Percentiles rank a stretch among this genome's conserved stretches.
phyloP scores from a whole-genome alignment of 225 moss, liverwort and hornwort species.

The Physcomitrium patens region DNA sequence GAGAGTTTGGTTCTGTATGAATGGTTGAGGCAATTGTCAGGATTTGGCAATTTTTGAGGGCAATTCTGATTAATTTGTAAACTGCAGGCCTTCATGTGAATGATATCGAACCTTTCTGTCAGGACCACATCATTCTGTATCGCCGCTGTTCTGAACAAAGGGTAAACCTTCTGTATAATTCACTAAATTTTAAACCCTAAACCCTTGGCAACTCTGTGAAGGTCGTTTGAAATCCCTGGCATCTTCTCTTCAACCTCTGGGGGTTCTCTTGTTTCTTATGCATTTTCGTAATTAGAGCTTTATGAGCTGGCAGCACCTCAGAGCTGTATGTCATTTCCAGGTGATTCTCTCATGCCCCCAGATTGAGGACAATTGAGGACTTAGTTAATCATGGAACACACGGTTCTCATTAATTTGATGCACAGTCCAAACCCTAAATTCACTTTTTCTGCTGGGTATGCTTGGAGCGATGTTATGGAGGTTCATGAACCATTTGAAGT shows the following conservation, averaged over 20 bases:
- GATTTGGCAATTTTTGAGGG: slow-evolving; percentile 5
- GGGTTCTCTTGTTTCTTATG: background rate
- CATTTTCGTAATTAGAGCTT: background rate
- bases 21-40: background rate
- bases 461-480: background rate
- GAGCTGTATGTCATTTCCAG: no score
- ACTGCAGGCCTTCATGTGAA: slow-evolving; percentile 83
- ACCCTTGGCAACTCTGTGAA: background rate
- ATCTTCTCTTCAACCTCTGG: no score
- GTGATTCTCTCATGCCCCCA: background rate
- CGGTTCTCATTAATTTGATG: background rate
- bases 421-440: background rate
- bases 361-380: background rate
- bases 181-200: slow-evolving; percentile 21
- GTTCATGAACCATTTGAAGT: background rate
- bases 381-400: background rate
- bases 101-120: slow-evolving; percentile 97
- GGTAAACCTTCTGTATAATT: slow-evolving; percentile 34
- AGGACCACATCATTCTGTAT: slow-evolving; percentile 89
- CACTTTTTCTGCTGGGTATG: background rate
- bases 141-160: slow-evolving; percentile 81
- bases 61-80: slow-evolving; percentile 19
- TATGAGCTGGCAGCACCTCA: background rate
- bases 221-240: no score
- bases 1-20: slow-evolving; percentile 2